phyloP scores from a whole-genome alignment of 139 green algal genomes.

The Protoeuglena noctilucae region DNA sequence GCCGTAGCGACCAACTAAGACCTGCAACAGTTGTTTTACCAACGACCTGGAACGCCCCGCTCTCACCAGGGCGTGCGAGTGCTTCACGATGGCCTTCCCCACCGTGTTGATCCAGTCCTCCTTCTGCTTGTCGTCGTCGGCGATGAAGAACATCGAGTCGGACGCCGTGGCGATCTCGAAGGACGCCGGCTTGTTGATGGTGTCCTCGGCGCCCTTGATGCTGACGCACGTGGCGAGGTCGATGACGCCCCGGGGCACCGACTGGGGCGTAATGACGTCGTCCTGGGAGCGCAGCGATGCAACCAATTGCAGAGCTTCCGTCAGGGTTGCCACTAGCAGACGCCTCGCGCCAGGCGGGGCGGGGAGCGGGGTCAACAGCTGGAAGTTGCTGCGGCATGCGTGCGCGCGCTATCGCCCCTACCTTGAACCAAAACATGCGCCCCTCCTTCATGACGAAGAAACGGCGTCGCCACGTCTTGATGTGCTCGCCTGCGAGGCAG shows the following conservation, averaged over 20 bases:
- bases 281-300: background rate
- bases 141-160: conserved; percentile 78
- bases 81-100: conserved; percentile 82
- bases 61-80: conserved; percentile 35
- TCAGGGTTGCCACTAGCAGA: no score
- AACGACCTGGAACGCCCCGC: no score
- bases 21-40: no score
- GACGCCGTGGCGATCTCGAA: conserved; percentile 88
- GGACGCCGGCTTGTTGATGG: conserved; percentile 78
- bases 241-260: conserved; percentile 77
- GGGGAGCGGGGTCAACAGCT: no score
- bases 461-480: conserved; percentile 83
- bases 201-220: conserved; percentile 94
- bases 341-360: no score
- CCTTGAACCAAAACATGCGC: conserved; percentile 98
- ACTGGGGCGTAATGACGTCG: conserved; percentile 27
- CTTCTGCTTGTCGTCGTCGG: conserved; percentile 52
- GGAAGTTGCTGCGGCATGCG: no score
- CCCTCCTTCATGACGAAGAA: conserved; percentile 98
- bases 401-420: no score
- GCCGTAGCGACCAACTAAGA: no score
- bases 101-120: conserved; percentile 99
- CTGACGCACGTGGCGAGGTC: conserved; percentile 77
- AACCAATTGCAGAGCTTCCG: no score
- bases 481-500: conserved; percentile 95